A percentile compares a stretch with the other conserved stretches of the same genome.
phyloP scores from a whole-genome alignment of 2,329 filamentous ascomycete species.

The Fusarium burgessii region DNA sequence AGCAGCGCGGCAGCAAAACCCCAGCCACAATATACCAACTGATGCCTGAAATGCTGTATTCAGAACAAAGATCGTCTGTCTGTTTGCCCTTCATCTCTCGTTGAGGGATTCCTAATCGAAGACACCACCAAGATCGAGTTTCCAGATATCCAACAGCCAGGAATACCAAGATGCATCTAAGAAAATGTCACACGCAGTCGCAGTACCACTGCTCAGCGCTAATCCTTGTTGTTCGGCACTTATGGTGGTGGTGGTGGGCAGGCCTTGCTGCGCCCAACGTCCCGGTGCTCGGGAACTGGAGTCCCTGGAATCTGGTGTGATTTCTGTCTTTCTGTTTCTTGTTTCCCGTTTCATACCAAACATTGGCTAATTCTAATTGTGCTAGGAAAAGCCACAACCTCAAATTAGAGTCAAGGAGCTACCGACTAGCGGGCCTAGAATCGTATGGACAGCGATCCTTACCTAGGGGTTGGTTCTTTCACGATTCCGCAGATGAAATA shows the following conservation, averaged over 20 bases:
- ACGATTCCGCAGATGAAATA: not conserved
- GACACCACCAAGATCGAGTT: not conserved
- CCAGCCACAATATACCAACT: conserved; percentile 11
- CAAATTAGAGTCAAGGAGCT: conserved; percentile 21
- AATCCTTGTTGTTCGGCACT: conserved; percentile 42
- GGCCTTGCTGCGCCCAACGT: conserved; percentile 40
- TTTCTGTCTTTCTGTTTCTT: conserved; percentile 21
- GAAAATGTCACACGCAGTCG: conserved; percentile 27
- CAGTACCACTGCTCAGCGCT: conserved; percentile 21
- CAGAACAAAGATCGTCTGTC: not conserved
- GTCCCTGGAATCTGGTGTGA: conserved; percentile 19
- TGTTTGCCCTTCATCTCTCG: not conserved
- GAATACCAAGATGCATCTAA: not conserved
- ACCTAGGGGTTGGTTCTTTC: conserved; percentile 2
- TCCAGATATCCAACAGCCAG: not conserved
- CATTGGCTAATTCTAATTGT: conserved; percentile 10
- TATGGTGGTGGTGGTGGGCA: conserved; percentile 33
- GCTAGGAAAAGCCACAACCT: conserved; percentile 19
- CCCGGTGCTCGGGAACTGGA: conserved; percentile 33
- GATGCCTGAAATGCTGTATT: conserved; percentile 22
- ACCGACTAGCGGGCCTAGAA: conserved; percentile 10
- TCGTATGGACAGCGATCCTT: conserved; percentile 10
- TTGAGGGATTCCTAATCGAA: conserved; percentile 1
- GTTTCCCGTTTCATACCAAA: conserved; percentile 31
- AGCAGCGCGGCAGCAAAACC: conserved; percentile 1